phyloP scores from a whole-genome alignment of 768 basidiomycete species.

The Sporobolomyces phaffii region DNA sequence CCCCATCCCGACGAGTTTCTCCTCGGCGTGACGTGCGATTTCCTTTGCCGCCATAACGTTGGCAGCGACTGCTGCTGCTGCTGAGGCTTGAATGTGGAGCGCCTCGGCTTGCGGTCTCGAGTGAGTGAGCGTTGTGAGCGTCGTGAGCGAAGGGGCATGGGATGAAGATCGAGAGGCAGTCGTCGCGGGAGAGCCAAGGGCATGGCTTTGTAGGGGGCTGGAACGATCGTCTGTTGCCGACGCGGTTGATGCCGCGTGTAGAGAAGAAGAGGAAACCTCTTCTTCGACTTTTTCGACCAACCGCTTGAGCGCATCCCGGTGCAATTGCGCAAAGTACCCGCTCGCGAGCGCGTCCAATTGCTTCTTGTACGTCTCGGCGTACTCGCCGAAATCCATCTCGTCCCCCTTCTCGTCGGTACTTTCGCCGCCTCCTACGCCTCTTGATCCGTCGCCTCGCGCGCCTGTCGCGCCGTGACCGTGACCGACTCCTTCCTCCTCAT shows the following conservation, averaged over 20 bases:
- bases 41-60: conserved; percentile 39
- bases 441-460: not conserved
- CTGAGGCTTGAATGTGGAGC: conserved; percentile 37
- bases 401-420: not conserved
- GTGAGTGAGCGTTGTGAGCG: conserved; percentile 11
- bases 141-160: conserved; percentile 18
- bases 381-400: conserved; percentile 23
- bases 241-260: too few species aligned
- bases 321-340: conserved; percentile 39
- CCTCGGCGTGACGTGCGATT: conserved; percentile 23
- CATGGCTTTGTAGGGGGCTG: too few species aligned
- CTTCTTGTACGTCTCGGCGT: conserved; percentile 33
- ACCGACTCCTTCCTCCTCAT: conserved; percentile 1
- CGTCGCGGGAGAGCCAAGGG: too few species aligned
- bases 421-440: too few species aligned
- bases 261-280: too few species aligned
- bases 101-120: conserved; percentile 18
- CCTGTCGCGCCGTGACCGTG: too few species aligned
- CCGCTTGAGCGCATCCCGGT: conserved; percentile 35
- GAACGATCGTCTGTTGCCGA: too few species aligned
- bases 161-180: conserved; percentile 3
- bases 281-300: conserved; percentile 20
- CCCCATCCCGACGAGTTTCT: conserved; percentile 15
- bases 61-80: conserved; percentile 37
- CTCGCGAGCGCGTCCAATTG: conserved; percentile 36